Base-by-base conservation (phyloP, 2,329 filamentous ascomycete species). In the Alternaria brassicae region DNA sequence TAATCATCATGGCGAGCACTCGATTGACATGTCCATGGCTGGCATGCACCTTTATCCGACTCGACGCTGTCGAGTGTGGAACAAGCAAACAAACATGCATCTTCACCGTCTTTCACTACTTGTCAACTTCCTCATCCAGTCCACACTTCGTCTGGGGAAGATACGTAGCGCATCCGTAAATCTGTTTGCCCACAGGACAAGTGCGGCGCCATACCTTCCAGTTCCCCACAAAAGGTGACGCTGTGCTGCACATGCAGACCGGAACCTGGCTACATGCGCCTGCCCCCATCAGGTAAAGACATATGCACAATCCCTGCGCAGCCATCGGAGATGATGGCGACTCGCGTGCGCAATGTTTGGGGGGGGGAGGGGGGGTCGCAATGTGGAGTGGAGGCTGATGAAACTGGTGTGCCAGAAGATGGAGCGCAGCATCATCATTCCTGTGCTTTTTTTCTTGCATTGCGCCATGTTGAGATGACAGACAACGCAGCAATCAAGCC, bases 191-290 rank as follows among this genome's bases (percentile, higher is more conserved):
- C 56, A 58, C 58, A 66, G 65, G 48, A 58, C 60, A 61, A 65
- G 61, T 60, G 58, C 47, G 60, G 64, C 66, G 71, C 65, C 56
- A 65, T 40, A 71, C 65, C 57, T 68, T 64, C 63, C 61, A 61
- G 65, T 53, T 62, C 71, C 70, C 73, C 72, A 74, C 71, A 71
- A 75, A 72, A 68, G 70, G 71, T 76, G 74, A 76, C 73, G 72
- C 66, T 69, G 66, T 50, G 59, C 62, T 66, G 64, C 58, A 17
- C 67, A 65, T 65, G 62, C 64, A 63, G 60, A 62, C 60, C 55
- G 58, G 58, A 64, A 64, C 58, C 60, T 65, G 57, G 66, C 66
- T 63, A 56, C 58, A 69, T 68, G 65, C 62, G 45, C 52, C 56
- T 58, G 51, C 40, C 65, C 60, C 30, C 53, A 69, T 70, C 34